Conservation (phyloP, 306 rosid genomes). For the Quercus suber region DNA sequence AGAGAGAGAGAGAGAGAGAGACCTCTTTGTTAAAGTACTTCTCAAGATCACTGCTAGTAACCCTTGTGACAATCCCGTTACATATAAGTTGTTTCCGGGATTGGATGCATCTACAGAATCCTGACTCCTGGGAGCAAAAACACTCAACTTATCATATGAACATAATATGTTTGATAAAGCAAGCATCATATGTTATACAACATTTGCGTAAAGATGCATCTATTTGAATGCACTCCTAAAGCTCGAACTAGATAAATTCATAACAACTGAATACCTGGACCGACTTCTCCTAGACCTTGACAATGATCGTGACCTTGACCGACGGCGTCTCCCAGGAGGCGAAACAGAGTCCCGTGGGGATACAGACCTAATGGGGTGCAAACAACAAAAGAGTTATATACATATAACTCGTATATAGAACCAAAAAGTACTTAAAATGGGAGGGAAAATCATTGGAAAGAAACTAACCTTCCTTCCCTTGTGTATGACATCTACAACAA, state of each 20-base stretch:
- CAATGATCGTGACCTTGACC: constrained; percentile 27
- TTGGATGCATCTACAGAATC: constrained; percentile 25
- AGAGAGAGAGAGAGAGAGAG: too few relatives aligned
- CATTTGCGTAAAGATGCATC: neutral
- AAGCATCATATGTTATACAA: neutral
- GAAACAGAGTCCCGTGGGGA: constrained; percentile 31
- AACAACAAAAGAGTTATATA: constrained; percentile 1
- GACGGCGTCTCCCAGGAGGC: constrained; percentile 38
- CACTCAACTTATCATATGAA: constrained; percentile 11
- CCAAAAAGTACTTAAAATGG: neutral
- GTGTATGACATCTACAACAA: constrained; percentile 39
- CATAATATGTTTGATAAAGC: neutral
- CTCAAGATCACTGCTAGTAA: constrained; percentile 35
- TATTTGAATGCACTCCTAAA: neutral
- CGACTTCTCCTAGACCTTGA: constrained; percentile 43
- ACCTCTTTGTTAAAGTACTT: constrained; percentile 32
- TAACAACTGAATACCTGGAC: constrained; percentile 27
- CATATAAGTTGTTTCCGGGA: constrained; percentile 55
- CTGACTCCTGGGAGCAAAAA: constrained; percentile 29
- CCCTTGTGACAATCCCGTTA: constrained; percentile 46
- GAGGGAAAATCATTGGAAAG: neutral
- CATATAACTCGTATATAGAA: neutral
- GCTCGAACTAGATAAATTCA: neutral
- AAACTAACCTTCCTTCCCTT: constrained; percentile 40
- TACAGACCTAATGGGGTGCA: constrained; percentile 25